A percentile compares a stretch with the other conserved stretches of the same genome.
phyloP scores from a whole-genome alignment of 305 asterid genomes.

The Striga hermonthica region DNA sequence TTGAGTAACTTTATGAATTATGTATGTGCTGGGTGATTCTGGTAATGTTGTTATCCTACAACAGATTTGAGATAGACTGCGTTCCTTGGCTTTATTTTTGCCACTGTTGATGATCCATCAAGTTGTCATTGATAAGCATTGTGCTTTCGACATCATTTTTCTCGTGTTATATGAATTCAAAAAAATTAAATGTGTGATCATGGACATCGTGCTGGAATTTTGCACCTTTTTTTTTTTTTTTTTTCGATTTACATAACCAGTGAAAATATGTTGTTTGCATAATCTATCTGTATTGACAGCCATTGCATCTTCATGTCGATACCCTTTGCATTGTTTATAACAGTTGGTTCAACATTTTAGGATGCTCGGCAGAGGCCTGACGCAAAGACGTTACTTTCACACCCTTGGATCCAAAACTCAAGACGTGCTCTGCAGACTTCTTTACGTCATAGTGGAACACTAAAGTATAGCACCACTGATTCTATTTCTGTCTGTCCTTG shows the following conservation, averaged over 20 bases:
- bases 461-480: slow-evolving; percentile 44
- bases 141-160: slow-evolving; percentile 3
- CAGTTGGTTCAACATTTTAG: slow-evolving; percentile 47
- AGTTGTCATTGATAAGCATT: not conserved
- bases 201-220: slow-evolving; percentile 15
- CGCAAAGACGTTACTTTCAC: slow-evolving; percentile 93
- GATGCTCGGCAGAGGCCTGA: slow-evolving; percentile 99
- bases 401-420: slow-evolving; percentile 97
- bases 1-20: slow-evolving; percentile 13
- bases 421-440: slow-evolving; percentile 89
- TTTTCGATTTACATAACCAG: slow-evolving; percentile 12
- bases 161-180: not conserved
- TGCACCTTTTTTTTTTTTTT: not conserved
- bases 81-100: slow-evolving; percentile 18
- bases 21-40: not conserved
- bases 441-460: slow-evolving; percentile 84
- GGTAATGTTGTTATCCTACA: slow-evolving; percentile 10
- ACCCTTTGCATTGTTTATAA: slow-evolving; percentile 19
- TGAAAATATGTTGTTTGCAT: slow-evolving; percentile 18
- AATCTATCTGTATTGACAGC: slow-evolving; percentile 1
- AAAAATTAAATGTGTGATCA: not conserved
- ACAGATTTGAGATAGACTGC: not conserved
- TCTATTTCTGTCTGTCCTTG: slow-evolving; percentile 1
- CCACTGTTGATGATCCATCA: slow-evolving; percentile 20
- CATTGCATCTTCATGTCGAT: not conserved